These are phyloP conservation scores for Exidia glandulosa DNA, from an alignment of 768 basidiomycete genomes.

Conservation along the genomic window DNA sequence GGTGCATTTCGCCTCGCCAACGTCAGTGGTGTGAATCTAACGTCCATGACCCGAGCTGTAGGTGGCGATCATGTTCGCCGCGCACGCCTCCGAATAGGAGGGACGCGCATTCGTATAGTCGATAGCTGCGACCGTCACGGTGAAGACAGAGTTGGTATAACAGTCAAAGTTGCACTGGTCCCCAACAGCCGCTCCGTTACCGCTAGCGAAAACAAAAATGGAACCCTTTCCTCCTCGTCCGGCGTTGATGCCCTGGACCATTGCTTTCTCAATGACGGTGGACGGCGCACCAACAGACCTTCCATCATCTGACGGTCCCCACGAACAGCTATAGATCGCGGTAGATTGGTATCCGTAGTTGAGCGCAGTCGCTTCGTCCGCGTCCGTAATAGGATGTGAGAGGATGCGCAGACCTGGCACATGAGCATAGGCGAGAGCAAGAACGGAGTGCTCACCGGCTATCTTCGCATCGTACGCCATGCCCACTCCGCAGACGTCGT, in stretches of 20 bases:
- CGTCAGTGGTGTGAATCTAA: slow-evolving; percentile 29
- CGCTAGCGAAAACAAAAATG: slow-evolving; percentile 39
- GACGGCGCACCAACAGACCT: slow-evolving; percentile 36
- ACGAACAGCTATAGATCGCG: slow-evolving; percentile 38
- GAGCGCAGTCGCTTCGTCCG: slow-evolving; percentile 37
- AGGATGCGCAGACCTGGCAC: slow-evolving; percentile 40
- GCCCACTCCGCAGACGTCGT: slow-evolving; percentile 43
- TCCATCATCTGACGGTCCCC: slow-evolving; percentile 42
- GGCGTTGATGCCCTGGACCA: slow-evolving; percentile 36
- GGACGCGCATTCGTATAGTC: slow-evolving; percentile 35
- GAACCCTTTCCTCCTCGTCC: slow-evolving; percentile 35
- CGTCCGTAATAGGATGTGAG: slow-evolving; percentile 36
- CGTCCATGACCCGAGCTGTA: slow-evolving; percentile 33
- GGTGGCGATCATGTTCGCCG: slow-evolving; percentile 37
- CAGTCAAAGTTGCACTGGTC: slow-evolving; percentile 46
- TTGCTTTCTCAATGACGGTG: slow-evolving; percentile 32
- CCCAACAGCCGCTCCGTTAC: slow-evolving; percentile 35
- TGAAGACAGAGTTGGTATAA: slow-evolving; percentile 38
- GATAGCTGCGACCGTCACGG: slow-evolving; percentile 35
- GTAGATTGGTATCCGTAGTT: slow-evolving; percentile 38
- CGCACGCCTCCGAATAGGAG: slow-evolving; percentile 39
- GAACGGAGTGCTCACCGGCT: too few species aligned
- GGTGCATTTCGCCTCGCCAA: slow-evolving; percentile 34
- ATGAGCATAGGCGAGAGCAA: too few species aligned
- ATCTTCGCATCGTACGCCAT: slow-evolving; percentile 33